Percentiles rank a stretch among this genome's conserved stretches.
Conservation (phyloP, 2,329 filamentous ascomycete species). For the Colletotrichum tropicale region DNA sequence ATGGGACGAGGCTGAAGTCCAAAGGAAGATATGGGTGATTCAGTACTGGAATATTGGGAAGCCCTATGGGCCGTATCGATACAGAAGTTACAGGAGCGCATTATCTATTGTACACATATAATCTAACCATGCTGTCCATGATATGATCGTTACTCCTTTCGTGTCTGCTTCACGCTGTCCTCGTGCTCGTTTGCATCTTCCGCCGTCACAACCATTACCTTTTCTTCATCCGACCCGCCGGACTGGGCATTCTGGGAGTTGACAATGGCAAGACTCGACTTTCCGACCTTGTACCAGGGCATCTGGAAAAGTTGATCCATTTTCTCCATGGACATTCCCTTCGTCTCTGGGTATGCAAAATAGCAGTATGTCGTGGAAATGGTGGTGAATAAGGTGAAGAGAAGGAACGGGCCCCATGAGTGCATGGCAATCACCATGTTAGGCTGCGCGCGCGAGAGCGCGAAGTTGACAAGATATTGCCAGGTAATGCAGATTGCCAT, state of each 20-base stretch:
- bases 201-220: background rate
- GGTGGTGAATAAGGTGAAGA: background rate
- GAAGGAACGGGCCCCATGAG: background rate
- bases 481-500: background rate
- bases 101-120: background rate
- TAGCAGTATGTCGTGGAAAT: slow-evolving; percentile 28
- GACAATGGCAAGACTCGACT: background rate
- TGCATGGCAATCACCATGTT: background rate
- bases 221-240: background rate
- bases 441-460: background rate
- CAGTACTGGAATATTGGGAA: background rate
- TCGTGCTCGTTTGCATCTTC: background rate
- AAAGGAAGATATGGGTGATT: background rate
- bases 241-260: background rate
- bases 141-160: background rate
- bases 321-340: slow-evolving; percentile 23
- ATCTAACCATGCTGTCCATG: background rate
- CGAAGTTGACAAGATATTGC: background rate
- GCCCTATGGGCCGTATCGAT: background rate
- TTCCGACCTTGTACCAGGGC: background rate
- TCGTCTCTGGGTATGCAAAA: slow-evolving; percentile 44
- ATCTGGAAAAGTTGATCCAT: slow-evolving; percentile 5
- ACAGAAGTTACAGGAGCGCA: background rate
- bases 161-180: background rate
- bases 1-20: background rate